These are phyloP conservation scores for Botrytis tulipae DNA, from an alignment of 2,329 filamentous ascomycete species.

Conservation along the genomic window DNA sequence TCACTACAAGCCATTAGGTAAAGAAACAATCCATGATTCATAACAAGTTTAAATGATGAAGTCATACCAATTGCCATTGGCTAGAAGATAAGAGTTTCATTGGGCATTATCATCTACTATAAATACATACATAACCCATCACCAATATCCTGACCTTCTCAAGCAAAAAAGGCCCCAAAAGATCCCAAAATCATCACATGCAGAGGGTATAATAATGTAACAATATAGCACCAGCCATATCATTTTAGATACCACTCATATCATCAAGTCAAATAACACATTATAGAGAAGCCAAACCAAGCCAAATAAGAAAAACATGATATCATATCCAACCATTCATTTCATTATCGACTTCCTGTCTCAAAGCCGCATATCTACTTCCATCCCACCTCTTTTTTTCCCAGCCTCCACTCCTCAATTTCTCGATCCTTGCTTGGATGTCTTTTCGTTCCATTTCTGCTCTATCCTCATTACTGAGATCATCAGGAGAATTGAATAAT, in stretches of 20 bases:
- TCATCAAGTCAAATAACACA: constrained; percentile 2
- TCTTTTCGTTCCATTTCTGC: constrained; percentile 2
- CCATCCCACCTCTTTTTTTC: constrained; percentile 32
- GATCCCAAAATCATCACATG: background rate
- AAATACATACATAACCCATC: background rate
- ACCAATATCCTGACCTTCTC: background rate
- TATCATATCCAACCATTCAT: constrained; percentile 13
- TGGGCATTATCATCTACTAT: background rate
- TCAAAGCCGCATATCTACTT: constrained; percentile 31
- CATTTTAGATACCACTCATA: background rate
- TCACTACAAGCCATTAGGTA: background rate
- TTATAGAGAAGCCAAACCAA: background rate
- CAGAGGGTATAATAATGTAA: background rate
- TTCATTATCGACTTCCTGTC: constrained; percentile 28
- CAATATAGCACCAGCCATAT: background rate
- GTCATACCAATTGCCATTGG: background rate
- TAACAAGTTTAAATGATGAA: background rate
- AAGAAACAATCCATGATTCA: too few relatives aligned
- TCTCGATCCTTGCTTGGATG: constrained; percentile 25
- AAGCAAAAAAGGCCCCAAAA: background rate
- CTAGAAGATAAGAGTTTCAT: background rate
- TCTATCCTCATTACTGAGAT: background rate
- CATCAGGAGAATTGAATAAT: background rate
- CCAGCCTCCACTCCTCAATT: constrained; percentile 29
- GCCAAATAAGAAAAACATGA: background rate